These are phyloP conservation scores for Tuber aestivum DNA, from an alignment of 495 filamentous ascomycete species.

Conservation along the genomic window DNA sequence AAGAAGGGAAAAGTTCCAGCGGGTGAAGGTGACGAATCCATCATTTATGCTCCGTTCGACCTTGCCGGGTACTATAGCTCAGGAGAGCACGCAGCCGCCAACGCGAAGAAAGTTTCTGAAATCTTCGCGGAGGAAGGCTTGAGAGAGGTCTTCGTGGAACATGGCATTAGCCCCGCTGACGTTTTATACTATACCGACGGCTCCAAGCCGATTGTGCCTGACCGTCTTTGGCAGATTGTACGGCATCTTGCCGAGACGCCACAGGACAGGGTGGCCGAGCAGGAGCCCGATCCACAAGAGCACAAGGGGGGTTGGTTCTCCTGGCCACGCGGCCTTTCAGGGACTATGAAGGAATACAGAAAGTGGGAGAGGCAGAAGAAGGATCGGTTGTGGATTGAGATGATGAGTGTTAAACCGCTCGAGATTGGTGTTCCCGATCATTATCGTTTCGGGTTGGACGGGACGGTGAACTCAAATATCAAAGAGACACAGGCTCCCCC, in stretches of 20 bases:
- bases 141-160: not conserved
- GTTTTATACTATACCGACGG: not conserved
- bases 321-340: not conserved
- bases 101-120: not conserved
- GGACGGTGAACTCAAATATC: too few relatives aligned
- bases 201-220: not conserved
- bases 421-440: not conserved
- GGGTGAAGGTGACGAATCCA: not conserved
- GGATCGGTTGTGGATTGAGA: not conserved
- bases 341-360: not conserved
- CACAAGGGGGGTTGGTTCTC: not conserved
- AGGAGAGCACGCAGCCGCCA: not conserved
- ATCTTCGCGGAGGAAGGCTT: not conserved
- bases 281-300: not conserved
- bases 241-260: not conserved
- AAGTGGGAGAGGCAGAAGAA: not conserved
- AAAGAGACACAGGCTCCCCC: too few relatives aligned
- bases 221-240: not conserved
- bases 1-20: not conserved
- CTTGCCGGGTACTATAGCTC: not conserved
- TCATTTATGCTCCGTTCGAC: not conserved
- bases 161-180: not conserved
- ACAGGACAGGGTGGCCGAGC: not conserved
- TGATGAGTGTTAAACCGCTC: not conserved
- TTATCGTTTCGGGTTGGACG: not conserved